Base-by-base conservation (phyloP, 139 green algal species). In the Dunaliella primolecta region DNA sequence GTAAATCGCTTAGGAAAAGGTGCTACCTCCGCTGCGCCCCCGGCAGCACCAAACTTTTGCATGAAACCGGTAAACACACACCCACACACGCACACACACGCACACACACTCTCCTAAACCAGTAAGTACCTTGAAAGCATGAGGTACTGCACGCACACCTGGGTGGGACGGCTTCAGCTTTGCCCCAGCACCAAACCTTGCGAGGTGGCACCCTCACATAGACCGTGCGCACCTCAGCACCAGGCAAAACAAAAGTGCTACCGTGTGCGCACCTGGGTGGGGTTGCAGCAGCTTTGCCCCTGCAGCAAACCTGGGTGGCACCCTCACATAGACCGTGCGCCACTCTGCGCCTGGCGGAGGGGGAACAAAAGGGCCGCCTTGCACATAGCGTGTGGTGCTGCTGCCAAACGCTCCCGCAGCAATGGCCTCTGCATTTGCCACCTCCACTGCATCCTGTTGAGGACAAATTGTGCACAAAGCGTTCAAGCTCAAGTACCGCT, bases 351-450 rank as follows among this genome's bases (percentile, higher is more conserved):
- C 84, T 3, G 72, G 25, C 1, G 84, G 84, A 29, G 35, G 80
- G 31, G 80, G 30, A 15, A 29, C 34, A 23, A 72, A 29, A 21
- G 77, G 1, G 21, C 84, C 36, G 64, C 78, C 27, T 30, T 25
- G 35, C 15, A 83, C 36, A 85, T 94, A 94, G 36, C 94, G 88
- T n/a, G 86, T 80, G 27, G 86, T 94, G 80, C 89, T 88, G 75
- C 64, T 84, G 83, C 94, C 94, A 85, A 91, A 94, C n/a, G 89
- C 89, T 27, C 92, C 94, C 0, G 85, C 86, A 24, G 85, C 86
- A 0, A 82, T 81, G 1, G 94, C 93, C 71, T 90, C 87, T 3
- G 84, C 84, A 30, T 90, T 85, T 1, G 90, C 83, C 46, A 85
- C 89, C 24, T 95, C 91, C 0, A 94, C 84, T 0, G 86, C 87